Conservation (phyloP, 495 filamentous ascomycete genomes). For the Hyphodiscus hymeniophilus region DNA sequence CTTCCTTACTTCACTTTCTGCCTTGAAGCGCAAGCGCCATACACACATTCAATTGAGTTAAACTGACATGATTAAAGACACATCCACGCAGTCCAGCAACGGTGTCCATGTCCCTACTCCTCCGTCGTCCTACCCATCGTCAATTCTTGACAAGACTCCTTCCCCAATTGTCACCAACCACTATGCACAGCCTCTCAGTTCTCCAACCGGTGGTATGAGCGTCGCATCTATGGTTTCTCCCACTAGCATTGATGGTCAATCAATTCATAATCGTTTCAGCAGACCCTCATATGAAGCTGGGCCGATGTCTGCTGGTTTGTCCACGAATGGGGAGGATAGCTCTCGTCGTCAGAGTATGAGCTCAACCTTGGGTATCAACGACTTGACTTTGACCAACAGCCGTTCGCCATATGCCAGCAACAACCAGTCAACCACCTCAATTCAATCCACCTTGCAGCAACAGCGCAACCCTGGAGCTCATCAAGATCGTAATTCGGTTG, state of each 20-base stretch:
- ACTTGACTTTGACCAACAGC: conserved; percentile 57
- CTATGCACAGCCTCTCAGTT: conserved; percentile 28
- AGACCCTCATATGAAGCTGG: conserved; percentile 11
- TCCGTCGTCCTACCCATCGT: conserved; percentile 31
- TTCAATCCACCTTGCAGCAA: conserved; percentile 43
- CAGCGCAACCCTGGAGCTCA: conserved; percentile 42
- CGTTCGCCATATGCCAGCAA: conserved; percentile 65
- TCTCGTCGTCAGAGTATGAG: conserved; percentile 75
- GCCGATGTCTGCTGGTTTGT: background rate
- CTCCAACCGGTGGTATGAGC: conserved; percentile 41
- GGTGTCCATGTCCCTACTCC: conserved; percentile 27
- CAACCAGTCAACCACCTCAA: conserved; percentile 70
- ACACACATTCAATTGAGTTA: background rate
- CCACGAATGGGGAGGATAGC: conserved; percentile 8
- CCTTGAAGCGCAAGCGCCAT: conserved; percentile 17
- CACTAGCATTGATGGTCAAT: background rate
- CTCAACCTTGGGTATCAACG: conserved; percentile 62
- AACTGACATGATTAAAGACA: conserved; percentile 29
- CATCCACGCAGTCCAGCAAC: conserved; percentile 39
- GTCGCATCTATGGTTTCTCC: conserved; percentile 48
- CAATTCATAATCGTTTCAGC: conserved; percentile 34
- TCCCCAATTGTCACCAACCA: conserved; percentile 34
- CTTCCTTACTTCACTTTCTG: conserved; percentile 2
- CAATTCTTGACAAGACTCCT: conserved; percentile 43
- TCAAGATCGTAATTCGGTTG: conserved; percentile 58